Conservation (phyloP, 1,284 basidiomycete genomes). For the Ceratorhiza oryzae-sativae region DNA sequence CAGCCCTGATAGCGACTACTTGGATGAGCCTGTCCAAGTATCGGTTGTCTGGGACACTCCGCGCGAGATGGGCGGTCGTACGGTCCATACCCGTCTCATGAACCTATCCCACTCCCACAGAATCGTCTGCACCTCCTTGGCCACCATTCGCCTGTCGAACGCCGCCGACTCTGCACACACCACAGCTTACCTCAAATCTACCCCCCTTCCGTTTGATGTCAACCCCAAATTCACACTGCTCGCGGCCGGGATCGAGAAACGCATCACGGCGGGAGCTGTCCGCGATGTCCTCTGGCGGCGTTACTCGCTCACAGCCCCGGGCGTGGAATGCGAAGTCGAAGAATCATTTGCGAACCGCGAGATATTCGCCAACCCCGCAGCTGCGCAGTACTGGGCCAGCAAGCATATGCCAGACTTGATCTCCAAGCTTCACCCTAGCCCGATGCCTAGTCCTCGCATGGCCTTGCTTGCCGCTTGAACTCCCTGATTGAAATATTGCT, state of each 20-base stretch:
- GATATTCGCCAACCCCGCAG: slow-evolving; percentile 22
- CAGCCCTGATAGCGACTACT: slow-evolving; percentile 2
- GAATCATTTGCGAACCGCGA: slow-evolving; percentile 25
- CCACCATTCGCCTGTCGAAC: slow-evolving; percentile 19
- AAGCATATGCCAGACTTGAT: slow-evolving; percentile 32
- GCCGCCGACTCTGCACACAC: not conserved
- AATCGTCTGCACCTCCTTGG: slow-evolving; percentile 27
- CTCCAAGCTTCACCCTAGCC: slow-evolving; percentile 21
- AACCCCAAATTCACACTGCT: slow-evolving; percentile 28
- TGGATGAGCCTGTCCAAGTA: slow-evolving; percentile 22
- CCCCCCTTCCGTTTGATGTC: slow-evolving; percentile 22
- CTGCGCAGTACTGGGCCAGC: slow-evolving; percentile 20
- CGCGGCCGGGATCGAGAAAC: slow-evolving; percentile 26
- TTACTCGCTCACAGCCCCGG: slow-evolving; percentile 23
- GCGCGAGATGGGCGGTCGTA: slow-evolving; percentile 13
- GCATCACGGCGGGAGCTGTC: not conserved
- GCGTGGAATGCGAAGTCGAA: slow-evolving; percentile 32
- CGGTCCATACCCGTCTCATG: slow-evolving; percentile 21
- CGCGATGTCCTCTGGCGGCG: slow-evolving; percentile 24
- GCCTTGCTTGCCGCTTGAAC: slow-evolving; percentile 2
- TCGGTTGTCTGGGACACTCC: slow-evolving; percentile 29
- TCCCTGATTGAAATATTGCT: not conserved
- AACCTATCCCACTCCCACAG: slow-evolving; percentile 25
- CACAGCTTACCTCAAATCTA: not conserved
- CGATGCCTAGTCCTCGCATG: slow-evolving; percentile 22